Evolutionary conservation across 352 stramenopile genomes (phyloP).

Genomic region (Phytophthora pseudosyringae): DNA sequence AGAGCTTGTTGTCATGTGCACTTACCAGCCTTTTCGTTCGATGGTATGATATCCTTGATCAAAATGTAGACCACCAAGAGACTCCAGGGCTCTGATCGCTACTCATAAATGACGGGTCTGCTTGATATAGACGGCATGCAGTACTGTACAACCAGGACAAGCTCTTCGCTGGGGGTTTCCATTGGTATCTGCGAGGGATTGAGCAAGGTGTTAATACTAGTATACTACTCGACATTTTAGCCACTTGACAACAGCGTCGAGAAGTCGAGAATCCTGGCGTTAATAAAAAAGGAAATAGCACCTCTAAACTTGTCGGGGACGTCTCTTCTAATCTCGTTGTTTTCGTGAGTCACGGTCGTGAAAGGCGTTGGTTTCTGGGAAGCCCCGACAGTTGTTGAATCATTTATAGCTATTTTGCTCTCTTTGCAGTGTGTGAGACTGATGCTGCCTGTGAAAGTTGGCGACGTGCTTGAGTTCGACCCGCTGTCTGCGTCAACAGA

Average conservation of each 20-base stretch:
- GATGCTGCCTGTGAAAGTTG: conserved; percentile 42
- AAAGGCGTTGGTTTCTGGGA: conserved; percentile 12
- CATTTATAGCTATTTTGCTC: not conserved
- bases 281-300: not conserved
- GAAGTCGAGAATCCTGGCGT: too few species aligned
- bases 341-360: not conserved
- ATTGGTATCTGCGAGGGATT: not conserved
- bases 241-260: too few species aligned
- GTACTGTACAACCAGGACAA: not conserved
- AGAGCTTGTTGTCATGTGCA: too few species aligned
- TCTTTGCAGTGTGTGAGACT: not conserved
- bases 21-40: too few species aligned
- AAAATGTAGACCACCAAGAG: too few species aligned
- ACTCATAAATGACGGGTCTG: too few species aligned
- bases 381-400: not conserved
- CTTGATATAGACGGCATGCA: not conserved
- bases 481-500: not conserved
- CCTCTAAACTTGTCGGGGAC: too few species aligned
- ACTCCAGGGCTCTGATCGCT: too few species aligned
- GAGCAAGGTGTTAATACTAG: too few species aligned
- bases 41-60: too few species aligned
- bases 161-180: not conserved
- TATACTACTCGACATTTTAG: too few species aligned
- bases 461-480: conserved; percentile 58
- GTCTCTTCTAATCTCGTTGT: not conserved